Conservation (phyloP, 1,284 basidiomycete genomes). For the Tetrapyrgos nigripes region DNA sequence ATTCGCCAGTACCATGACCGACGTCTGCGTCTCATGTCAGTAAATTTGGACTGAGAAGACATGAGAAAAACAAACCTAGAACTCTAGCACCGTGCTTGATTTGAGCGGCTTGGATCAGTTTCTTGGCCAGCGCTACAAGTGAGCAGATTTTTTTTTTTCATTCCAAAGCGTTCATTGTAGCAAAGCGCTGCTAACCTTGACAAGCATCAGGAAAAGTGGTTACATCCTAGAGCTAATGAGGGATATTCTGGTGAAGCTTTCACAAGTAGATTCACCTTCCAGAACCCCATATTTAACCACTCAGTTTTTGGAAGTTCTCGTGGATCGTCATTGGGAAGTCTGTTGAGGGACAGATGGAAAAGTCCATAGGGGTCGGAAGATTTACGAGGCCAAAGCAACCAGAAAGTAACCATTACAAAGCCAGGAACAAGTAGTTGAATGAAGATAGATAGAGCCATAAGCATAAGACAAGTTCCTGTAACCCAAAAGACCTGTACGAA, state of each 20-base stretch:
- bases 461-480: too few species aligned
- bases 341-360: constrained; percentile 59
- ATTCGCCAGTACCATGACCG: constrained; percentile 77
- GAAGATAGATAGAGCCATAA: not conserved
- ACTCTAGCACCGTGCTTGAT: constrained; percentile 49
- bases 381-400: constrained; percentile 1
- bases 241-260: not conserved
- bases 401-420: constrained; percentile 10
- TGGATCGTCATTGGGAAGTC: constrained; percentile 37
- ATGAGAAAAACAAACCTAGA: constrained; percentile 52
- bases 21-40: constrained; percentile 56
- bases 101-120: constrained; percentile 52
- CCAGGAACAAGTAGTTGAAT: constrained; percentile 3
- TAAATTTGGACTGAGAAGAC: constrained; percentile 13
- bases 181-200: constrained; percentile 51
- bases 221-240: not conserved
- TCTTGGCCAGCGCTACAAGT: constrained; percentile 62
- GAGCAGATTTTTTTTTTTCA: not conserved
- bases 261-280: constrained; percentile 52
- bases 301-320: constrained; percentile 53
- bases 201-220: constrained; percentile 62
- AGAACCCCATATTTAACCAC: constrained; percentile 75
- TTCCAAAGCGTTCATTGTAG: not conserved
- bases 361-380: constrained; percentile 56
- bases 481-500: not conserved